phyloP scores from a whole-genome alignment of 495 filamentous ascomycete species.

The Daldinia vernicosa region DNA sequence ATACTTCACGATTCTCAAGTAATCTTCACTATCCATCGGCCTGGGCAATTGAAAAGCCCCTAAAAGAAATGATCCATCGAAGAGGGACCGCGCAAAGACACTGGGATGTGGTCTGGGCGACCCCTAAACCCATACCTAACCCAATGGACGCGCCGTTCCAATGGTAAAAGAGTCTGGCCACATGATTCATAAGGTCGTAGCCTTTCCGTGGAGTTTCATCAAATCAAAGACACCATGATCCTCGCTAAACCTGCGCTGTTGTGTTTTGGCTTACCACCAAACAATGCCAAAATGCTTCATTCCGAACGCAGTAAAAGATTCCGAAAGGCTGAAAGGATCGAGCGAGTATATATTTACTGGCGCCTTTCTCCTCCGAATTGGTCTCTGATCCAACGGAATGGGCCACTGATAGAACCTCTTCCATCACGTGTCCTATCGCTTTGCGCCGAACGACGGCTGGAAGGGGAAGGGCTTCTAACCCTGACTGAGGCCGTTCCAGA shows the following conservation, averaged over 20 bases:
- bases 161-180: slow-evolving; percentile 21
- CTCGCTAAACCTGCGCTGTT: slow-evolving; percentile 1
- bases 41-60: not conserved
- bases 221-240: not conserved
- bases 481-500: slow-evolving; percentile 25
- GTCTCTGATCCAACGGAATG: slow-evolving; percentile 52
- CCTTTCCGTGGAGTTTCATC: not conserved
- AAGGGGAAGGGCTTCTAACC: slow-evolving; percentile 43
- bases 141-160: not conserved
- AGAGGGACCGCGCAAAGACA: not conserved
- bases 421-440: slow-evolving; percentile 38
- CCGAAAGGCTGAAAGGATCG: not conserved
- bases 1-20: not conserved
- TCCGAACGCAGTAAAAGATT: not conserved
- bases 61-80: not conserved
- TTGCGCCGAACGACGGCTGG: slow-evolving; percentile 34
- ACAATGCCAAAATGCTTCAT: not conserved
- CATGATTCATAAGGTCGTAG: slow-evolving; percentile 21
- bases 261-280: not conserved
- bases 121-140: not conserved
- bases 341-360: slow-evolving; percentile 8
- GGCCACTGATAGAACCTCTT: slow-evolving; percentile 42
- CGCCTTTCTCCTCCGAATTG: slow-evolving; percentile 46
- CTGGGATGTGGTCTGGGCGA: not conserved
- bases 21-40: slow-evolving; percentile 2